Evolutionary conservation across 2,329 filamentous ascomycete genomes (phyloP).

Genomic region (Fusarium humuli): DNA sequence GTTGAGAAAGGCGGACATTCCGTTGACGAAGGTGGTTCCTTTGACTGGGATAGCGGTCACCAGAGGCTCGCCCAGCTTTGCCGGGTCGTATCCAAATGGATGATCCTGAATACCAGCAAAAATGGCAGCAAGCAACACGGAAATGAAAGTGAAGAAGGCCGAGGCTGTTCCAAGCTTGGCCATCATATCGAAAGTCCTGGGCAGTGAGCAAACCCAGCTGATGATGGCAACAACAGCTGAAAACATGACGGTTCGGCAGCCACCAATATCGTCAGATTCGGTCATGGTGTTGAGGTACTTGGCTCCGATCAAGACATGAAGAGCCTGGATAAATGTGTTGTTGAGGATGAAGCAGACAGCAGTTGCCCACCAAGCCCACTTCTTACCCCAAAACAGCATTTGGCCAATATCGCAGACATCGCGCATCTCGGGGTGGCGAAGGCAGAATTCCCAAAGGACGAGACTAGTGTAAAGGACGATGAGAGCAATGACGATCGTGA

Average conservation of each 20-base stretch:
- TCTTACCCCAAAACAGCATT: constrained; percentile 89
- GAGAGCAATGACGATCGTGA: constrained; percentile 81
- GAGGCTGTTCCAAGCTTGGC: constrained; percentile 83
- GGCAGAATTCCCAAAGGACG: constrained; percentile 82
- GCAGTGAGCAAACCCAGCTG: constrained; percentile 83
- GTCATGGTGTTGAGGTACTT: constrained; percentile 93
- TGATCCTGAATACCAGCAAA: constrained; percentile 82
- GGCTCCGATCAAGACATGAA: constrained; percentile 86
- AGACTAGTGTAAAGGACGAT: constrained; percentile 82
- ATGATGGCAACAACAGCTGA: constrained; percentile 78
- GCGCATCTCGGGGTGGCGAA: constrained; percentile 89
- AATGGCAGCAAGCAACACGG: constrained; percentile 84
- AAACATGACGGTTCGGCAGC: constrained; percentile 82
- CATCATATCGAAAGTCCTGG: constrained; percentile 84
- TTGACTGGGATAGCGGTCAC: constrained; percentile 75
- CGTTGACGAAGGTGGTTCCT: constrained; percentile 82
- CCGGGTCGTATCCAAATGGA: constrained; percentile 73
- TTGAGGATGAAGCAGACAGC: constrained; percentile 93
- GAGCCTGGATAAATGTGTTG: constrained; percentile 88
- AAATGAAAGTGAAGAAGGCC: constrained; percentile 89
- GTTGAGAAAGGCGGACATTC: constrained; percentile 91
- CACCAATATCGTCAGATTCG: constrained; percentile 69
- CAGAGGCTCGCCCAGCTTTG: constrained; percentile 68
- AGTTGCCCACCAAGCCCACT: constrained; percentile 75
- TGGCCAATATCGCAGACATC: constrained; percentile 97